Conservation (phyloP, 139 green algal species). For the Chlorella ohadii region DNA sequence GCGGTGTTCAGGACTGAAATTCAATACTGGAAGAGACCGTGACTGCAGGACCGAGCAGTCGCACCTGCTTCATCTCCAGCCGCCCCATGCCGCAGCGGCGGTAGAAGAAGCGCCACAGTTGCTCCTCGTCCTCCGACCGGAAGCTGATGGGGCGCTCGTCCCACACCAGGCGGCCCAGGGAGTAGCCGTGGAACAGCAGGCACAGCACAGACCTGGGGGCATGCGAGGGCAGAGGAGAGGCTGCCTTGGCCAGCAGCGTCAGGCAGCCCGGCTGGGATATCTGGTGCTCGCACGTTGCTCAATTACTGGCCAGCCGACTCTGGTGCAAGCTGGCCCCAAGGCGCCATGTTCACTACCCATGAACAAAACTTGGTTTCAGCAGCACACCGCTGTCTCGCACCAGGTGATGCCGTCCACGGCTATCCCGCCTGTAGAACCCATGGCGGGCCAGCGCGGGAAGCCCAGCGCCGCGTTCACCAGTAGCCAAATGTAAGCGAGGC, state of each 20-base stretch:
- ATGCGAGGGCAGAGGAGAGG: background rate
- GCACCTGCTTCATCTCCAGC: conserved; percentile 43
- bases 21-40: no score
- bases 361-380: no score
- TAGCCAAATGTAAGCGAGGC: conserved; percentile 35
- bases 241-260: no score
- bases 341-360: no score
- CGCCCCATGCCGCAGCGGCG: conserved; percentile 41
- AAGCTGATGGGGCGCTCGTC: conserved; percentile 52
- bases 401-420: conserved; percentile 25
- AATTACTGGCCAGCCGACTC: no score
- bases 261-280: no score
- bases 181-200: conserved; percentile 33
- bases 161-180: conserved; percentile 31
- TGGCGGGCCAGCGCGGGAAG: conserved; percentile 28
- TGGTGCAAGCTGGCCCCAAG: no score
- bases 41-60: no score
- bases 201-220: conserved; percentile 1
- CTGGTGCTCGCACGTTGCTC: no score
- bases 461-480: conserved; percentile 9
- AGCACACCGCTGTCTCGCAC: background rate
- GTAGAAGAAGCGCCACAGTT: conserved; percentile 47
- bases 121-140: conserved; percentile 43
- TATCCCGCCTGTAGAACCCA: background rate
- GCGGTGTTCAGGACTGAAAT: no score